Percentiles rank a stretch among this genome's conserved stretches.
These are phyloP conservation scores for Diplocarpon rosae DNA, from an alignment of 2,329 filamentous ascomycete genomes.

Conservation along the genomic window DNA sequence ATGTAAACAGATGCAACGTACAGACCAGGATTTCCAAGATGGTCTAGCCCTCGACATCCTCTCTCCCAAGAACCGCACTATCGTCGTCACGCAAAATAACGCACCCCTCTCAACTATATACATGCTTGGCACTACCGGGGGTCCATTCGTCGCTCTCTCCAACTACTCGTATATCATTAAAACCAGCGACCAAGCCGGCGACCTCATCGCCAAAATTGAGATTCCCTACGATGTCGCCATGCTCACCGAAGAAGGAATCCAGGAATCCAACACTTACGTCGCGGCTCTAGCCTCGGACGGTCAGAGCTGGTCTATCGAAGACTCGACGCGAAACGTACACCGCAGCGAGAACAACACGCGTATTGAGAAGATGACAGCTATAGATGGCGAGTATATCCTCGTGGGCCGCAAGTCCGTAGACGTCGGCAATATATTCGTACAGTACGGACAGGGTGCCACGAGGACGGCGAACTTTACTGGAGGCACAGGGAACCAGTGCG, in stretches of 20 bases:
- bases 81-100: constrained; percentile 26
- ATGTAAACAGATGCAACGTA: constrained; percentile 16
- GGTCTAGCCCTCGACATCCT: constrained; percentile 28
- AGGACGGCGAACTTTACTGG: constrained; percentile 25
- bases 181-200: constrained; percentile 26
- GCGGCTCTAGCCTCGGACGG: constrained; percentile 14
- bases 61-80: constrained; percentile 26
- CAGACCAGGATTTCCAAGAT: constrained; percentile 27
- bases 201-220: constrained; percentile 29
- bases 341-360: constrained; percentile 25
- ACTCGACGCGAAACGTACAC: constrained; percentile 23
- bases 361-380: constrained; percentile 26
- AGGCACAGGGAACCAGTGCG: constrained; percentile 19
- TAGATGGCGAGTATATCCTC: constrained; percentile 27
- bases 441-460: constrained; percentile 26
- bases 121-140: constrained; percentile 24
- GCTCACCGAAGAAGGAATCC: constrained; percentile 12
- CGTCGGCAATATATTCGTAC: constrained; percentile 26
- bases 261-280: constrained; percentile 16
- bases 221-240: constrained; percentile 23
- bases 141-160: constrained; percentile 23
- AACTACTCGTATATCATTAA: constrained; percentile 27
- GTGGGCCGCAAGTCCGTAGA: constrained; percentile 24
- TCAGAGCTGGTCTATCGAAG: constrained; percentile 29
- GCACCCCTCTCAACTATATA: constrained; percentile 24